These are phyloP conservation scores for Triticum dicoccoides DNA, from an alignment of 176 grass and related monocot genomes.

Conservation along the genomic window DNA sequence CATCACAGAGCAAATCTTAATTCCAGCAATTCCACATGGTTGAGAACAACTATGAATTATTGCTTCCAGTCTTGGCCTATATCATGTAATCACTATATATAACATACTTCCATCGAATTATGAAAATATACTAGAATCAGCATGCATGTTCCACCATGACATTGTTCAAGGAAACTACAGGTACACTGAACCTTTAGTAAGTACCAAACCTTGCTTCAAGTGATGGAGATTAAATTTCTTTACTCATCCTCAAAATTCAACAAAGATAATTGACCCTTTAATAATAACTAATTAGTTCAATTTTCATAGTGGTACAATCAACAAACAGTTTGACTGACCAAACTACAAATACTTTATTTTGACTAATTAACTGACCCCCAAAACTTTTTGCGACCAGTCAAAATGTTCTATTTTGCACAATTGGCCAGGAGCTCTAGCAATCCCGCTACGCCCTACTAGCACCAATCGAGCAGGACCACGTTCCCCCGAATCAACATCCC, in stretches of 20 bases:
- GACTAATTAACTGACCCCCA: neutral
- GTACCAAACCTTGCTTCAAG: neutral
- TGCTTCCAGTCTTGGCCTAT: neutral
- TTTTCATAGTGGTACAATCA: neutral
- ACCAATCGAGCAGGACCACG: too few species aligned
- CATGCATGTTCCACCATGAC: neutral
- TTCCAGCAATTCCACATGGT: neutral
- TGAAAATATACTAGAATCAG: neutral
- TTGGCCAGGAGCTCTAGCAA: neutral
- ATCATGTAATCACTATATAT: neutral
- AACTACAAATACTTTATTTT: neutral
- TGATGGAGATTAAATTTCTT: neutral
- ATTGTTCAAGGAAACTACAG: neutral
- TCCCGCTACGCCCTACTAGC: neutral
- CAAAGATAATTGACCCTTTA: neutral
- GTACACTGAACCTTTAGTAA: neutral
- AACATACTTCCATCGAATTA: neutral
- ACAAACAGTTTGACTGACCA: neutral
- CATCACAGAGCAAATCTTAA: conserved; percentile 6
- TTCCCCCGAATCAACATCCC: neutral
- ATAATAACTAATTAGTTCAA: neutral
- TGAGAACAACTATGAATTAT: neutral
- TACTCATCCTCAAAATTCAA: neutral
- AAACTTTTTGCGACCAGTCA: neutral
- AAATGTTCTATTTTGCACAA: neutral